Conservation (phyloP, 1,284 basidiomycete species). For the Moesziomyces parantarcticus region DNA sequence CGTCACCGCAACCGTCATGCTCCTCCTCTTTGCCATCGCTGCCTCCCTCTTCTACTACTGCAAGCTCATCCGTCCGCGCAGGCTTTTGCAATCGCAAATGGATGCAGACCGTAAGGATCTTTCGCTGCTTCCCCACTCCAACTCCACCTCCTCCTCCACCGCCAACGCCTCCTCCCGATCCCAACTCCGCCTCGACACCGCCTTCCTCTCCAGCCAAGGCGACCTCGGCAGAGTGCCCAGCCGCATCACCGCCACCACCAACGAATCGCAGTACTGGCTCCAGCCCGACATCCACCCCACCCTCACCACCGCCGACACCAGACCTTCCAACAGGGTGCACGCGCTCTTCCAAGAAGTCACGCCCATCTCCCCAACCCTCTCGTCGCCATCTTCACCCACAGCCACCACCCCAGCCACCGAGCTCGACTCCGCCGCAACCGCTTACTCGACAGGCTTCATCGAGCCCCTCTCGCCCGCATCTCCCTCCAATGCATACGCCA, state of each 20-base stretch:
- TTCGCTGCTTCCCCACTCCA: constrained; percentile 5
- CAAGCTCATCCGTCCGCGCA: constrained; percentile 28
- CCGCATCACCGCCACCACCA: constrained; percentile 32
- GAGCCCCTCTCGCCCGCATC: constrained; percentile 23
- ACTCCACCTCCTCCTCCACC: constrained; percentile 1
- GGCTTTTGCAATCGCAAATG: constrained; percentile 12
- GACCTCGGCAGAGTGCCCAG: constrained; percentile 36
- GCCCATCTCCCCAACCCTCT: constrained; percentile 9
- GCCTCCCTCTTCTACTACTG: constrained; percentile 36
- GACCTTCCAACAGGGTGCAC: constrained; percentile 16
- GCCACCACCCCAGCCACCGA: constrained; percentile 12
- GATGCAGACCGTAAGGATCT: constrained; percentile 23
- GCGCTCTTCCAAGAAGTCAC: constrained; percentile 33
- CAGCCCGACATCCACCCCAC: constrained; percentile 8
- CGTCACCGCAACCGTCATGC: constrained; percentile 31
- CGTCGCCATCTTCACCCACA: constrained; percentile 6
- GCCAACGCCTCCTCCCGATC: constrained; percentile 9
- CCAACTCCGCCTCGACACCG: constrained; percentile 27
- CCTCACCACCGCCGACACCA: not conserved
- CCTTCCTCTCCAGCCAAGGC: constrained; percentile 31
- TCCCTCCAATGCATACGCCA: constrained; percentile 15
- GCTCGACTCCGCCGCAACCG: constrained; percentile 6
- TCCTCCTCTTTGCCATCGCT: constrained; percentile 25
- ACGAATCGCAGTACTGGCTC: constrained; percentile 42
- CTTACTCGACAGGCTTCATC: constrained; percentile 7